Conservation (phyloP, 140 eudicot species). For the Anethum foeniculum region DNA sequence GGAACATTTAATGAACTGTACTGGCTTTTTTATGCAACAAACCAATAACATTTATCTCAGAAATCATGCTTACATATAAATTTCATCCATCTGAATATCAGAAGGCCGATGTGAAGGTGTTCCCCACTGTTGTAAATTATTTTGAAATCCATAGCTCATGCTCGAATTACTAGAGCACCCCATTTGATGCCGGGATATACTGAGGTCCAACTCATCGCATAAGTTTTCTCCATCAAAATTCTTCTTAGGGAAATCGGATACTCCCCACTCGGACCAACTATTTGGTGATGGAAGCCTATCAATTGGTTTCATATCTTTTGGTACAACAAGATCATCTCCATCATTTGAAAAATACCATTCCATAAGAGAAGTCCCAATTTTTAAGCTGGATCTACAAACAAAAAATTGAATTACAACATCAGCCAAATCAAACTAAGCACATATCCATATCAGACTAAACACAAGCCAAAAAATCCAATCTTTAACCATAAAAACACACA, state of each 20-base stretch:
- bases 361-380: slow-evolving; percentile 24
- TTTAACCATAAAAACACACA: neutral
- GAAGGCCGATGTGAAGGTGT: slow-evolving; percentile 24
- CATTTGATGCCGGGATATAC: slow-evolving; percentile 18
- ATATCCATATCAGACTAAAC: neutral
- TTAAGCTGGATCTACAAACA: neutral
- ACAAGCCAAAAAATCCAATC: neutral
- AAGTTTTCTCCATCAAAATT: slow-evolving; percentile 24
- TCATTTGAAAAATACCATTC: slow-evolving; percentile 58
- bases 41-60: slow-evolving; percentile 32
- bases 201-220: slow-evolving; percentile 27
- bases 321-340: slow-evolving; percentile 55
- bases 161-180: slow-evolving; percentile 31
- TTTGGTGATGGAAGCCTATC: slow-evolving; percentile 47
- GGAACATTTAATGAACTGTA: slow-evolving; percentile 9
- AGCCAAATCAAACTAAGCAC: neutral
- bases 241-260: slow-evolving; percentile 28
- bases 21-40: slow-evolving; percentile 33
- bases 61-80: slow-evolving; percentile 57
- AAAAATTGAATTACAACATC: neutral
- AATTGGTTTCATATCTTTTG: slow-evolving; percentile 36
- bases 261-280: slow-evolving; percentile 51
- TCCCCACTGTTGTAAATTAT: slow-evolving; percentile 30
- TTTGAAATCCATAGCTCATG: slow-evolving; percentile 29
- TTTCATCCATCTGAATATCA: slow-evolving; percentile 61